A percentile compares a stretch with the other conserved stretches of the same genome.
These are phyloP conservation scores for Salix arbutifolia DNA, from an alignment of 345 rosid genomes.

Conservation along the genomic window DNA sequence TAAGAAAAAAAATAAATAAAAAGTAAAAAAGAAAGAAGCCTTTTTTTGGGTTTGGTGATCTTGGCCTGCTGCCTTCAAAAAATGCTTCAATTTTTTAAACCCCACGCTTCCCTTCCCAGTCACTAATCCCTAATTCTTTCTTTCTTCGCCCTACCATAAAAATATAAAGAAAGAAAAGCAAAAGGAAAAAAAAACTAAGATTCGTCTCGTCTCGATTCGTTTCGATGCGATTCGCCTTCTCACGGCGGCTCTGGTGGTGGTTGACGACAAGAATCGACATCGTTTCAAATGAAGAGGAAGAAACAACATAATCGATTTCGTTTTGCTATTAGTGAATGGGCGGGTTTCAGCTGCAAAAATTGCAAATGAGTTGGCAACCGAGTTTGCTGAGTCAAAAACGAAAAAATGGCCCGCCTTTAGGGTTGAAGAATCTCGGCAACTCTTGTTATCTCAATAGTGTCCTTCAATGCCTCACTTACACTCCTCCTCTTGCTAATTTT, in stretches of 20 bases:
- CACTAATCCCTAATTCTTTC: not conserved
- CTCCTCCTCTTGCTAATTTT: constrained; percentile 98
- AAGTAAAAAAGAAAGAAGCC: not conserved
- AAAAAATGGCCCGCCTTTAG: constrained; percentile 78
- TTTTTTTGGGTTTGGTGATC: not conserved
- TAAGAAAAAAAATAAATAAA: too few relatives aligned
- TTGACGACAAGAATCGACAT: not conserved
- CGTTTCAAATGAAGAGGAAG: constrained; percentile 17
- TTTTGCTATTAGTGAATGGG: constrained; percentile 24
- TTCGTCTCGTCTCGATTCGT: not conserved
- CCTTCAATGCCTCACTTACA: constrained; percentile 87
- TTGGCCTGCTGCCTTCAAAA: not conserved
- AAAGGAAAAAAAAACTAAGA: not conserved
- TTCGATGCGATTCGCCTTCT: constrained; percentile 16
- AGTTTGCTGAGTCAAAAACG: constrained; percentile 72
- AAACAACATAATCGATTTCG: not conserved
- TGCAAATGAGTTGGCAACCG: constrained; percentile 98
- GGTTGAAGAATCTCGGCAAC: constrained; percentile 92
- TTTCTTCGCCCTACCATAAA: not conserved
- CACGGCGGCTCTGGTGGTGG: constrained; percentile 1
- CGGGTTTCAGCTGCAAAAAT: constrained; percentile 29
- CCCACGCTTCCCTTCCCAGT: not conserved
- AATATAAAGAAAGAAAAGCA: not conserved
- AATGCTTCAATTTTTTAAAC: not conserved
- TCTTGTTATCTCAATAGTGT: constrained; percentile 95